Conservation (phyloP, 163 green algal genomes). For the Picocystis sp. region DNA sequence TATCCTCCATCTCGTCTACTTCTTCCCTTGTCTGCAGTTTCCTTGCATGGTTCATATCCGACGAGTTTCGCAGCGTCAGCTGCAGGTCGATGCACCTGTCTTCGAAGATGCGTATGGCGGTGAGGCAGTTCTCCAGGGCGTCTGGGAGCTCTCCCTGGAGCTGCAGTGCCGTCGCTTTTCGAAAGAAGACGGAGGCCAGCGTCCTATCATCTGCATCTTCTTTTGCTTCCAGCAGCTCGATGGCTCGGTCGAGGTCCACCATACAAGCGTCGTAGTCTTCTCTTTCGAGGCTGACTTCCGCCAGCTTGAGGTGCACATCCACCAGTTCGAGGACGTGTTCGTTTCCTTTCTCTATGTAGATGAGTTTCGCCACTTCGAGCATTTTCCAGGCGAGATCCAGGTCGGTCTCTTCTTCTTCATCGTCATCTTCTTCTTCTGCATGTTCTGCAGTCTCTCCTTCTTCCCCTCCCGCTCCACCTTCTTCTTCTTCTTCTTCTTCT, state of each 20-base stretch:
- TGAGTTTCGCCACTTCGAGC: constrained; percentile 45
- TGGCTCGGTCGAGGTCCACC: constrained; percentile 27
- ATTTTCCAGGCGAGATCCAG: constrained; percentile 64
- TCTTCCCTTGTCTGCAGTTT: neutral
- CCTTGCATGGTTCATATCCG: no score
- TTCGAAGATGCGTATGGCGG: constrained; percentile 12
- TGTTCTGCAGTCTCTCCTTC: constrained; percentile 13
- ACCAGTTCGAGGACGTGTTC: constrained; percentile 30
- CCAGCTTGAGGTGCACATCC: constrained; percentile 15
- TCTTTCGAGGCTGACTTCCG: constrained; percentile 46
- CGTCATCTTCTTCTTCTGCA: constrained; percentile 7
- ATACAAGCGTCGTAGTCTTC: constrained; percentile 37
- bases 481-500: constrained; percentile 1
- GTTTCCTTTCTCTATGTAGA: constrained; percentile 25
- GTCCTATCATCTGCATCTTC: constrained; percentile 22
- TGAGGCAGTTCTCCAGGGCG: constrained; percentile 10
- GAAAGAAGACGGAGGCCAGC: constrained; percentile 45
- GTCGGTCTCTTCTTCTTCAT: constrained; percentile 28
- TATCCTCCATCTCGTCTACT: constrained; percentile 19
- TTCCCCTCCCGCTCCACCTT: constrained; percentile 7
- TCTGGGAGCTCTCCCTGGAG: constrained; percentile 21
- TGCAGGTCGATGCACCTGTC: neutral
- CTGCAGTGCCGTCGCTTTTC: constrained; percentile 32
- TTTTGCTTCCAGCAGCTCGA: constrained; percentile 19
- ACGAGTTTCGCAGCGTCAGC: no score